phyloP scores from a whole-genome alignment of 306 rosid genomes.

The Lupinus albus region DNA sequence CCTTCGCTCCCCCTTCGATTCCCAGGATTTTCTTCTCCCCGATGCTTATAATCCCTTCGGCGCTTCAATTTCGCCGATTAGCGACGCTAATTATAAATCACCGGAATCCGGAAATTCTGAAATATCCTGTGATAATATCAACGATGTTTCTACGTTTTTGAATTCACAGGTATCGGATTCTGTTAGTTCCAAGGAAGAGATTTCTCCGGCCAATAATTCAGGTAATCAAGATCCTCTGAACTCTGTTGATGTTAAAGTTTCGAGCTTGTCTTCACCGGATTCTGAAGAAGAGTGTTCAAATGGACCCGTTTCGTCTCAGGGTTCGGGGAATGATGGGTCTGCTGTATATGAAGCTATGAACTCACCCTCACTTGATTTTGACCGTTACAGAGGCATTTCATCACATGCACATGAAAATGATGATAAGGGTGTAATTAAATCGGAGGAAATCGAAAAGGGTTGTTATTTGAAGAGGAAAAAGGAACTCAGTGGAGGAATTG shows the following conservation, averaged over 20 bases:
- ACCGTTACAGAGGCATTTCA: constrained; percentile 46
- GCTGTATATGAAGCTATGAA: constrained; percentile 53
- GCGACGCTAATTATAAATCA: constrained; percentile 35
- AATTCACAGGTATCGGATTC: constrained; percentile 50
- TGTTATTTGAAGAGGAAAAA: constrained; percentile 79
- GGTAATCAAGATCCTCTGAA: constrained; percentile 23
- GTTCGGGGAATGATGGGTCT: constrained; percentile 63
- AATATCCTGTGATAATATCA: constrained; percentile 38
- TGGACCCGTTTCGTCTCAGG: constrained; percentile 69
- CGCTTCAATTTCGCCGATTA: constrained; percentile 13
- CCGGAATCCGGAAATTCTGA: constrained; percentile 47
- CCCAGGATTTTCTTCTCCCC: constrained; percentile 59
- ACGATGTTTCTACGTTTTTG: constrained; percentile 47
- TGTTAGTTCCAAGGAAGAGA: constrained; percentile 31
- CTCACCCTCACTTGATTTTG: constrained; percentile 53
- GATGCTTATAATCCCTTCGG: constrained; percentile 43
- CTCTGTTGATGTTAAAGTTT: constrained; percentile 28
- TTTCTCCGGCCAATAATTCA: constrained; percentile 35
- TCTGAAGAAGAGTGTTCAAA: constrained; percentile 54
- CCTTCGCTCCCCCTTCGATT: constrained; percentile 60
- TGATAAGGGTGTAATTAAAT: constrained; percentile 51
- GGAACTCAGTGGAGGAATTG: constrained; percentile 50
- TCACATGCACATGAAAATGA: constrained; percentile 35
- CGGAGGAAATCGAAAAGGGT: constrained; percentile 31
- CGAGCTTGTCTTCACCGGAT: constrained; percentile 39